A percentile compares a stretch with the other conserved stretches of the same genome.
Conservation (phyloP, 2,329 filamentous ascomycete species). For the Grosmannia huntii region DNA sequence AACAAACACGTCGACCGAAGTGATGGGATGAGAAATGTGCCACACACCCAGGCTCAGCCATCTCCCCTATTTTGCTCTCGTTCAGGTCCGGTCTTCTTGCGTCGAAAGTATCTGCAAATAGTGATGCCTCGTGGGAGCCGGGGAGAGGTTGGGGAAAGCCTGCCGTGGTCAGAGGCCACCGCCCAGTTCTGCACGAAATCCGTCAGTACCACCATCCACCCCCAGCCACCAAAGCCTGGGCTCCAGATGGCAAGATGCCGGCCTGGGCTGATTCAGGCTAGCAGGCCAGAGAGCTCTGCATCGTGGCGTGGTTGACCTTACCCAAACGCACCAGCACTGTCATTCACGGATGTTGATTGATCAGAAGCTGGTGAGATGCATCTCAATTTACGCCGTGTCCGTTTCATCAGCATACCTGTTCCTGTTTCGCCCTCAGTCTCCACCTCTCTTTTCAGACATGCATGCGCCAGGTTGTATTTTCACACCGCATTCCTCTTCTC, state of each 20-base stretch:
- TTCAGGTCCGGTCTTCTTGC: not conserved
- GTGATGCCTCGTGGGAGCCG: not conserved
- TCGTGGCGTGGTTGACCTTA: not conserved
- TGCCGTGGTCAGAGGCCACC: not conserved
- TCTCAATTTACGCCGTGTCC: not conserved
- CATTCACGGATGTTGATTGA: not conserved
- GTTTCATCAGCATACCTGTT: not conserved
- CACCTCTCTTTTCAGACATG: conserved; percentile 1
- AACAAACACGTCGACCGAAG: not conserved
- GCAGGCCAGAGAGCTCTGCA: not conserved
- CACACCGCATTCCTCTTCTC: conserved; percentile 10
- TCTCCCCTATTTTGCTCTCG: not conserved
- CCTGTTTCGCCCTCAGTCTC: not conserved
- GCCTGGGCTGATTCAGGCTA: not conserved
- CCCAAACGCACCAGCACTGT: not conserved
- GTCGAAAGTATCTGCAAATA: not conserved
- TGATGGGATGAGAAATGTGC: not conserved
- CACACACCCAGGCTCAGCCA: not conserved
- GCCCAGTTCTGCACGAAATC: not conserved
- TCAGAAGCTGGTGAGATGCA: not conserved
- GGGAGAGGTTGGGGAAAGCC: not conserved
- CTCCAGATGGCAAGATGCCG: not conserved
- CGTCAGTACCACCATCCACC: not conserved
- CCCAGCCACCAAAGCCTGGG: not conserved
- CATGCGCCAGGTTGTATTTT: conserved; percentile 7